Percentiles rank a stretch among this genome's conserved stretches.
Evolutionary conservation across 805 yeast genomes (phyloP).

Genomic region (Candida corydali): DNA sequence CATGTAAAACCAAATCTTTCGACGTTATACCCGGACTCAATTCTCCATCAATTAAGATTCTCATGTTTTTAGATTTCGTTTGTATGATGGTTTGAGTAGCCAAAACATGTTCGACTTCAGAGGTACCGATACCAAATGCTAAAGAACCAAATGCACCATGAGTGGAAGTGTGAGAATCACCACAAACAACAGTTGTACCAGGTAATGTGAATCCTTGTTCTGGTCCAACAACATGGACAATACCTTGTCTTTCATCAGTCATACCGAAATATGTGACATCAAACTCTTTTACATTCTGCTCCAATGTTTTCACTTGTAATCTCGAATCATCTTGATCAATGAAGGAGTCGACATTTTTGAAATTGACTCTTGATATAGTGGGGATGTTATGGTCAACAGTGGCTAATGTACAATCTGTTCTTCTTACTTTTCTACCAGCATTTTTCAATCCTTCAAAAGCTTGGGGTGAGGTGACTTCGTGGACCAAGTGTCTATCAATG

Average conservation of each 20-base stretch:
- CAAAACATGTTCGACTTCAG: constrained; percentile 97
- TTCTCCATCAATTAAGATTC: constrained; percentile 80
- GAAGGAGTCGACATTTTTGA: constrained; percentile 70
- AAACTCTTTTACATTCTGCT: constrained; percentile 86
- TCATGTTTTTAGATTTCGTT: constrained; percentile 94
- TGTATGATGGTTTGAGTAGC: constrained; percentile 97
- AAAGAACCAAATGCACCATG: constrained; percentile 98
- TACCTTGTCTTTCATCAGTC: constrained; percentile 94
- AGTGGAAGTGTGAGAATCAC: constrained; percentile 98
- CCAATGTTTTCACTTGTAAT: constrained; percentile 87
- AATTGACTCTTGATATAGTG: constrained; percentile 77
- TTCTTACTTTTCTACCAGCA: constrained; percentile 86
- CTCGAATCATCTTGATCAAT: constrained; percentile 89
- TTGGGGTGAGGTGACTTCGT: constrained; percentile 98
- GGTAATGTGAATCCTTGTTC: constrained; percentile 98
- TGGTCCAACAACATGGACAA: constrained; percentile 97
- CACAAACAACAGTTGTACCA: constrained; percentile 98
- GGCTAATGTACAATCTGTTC: constrained; percentile 89
- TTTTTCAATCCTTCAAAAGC: constrained; percentile 93
- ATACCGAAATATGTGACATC: constrained; percentile 91
- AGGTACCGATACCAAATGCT: constrained; percentile 98
- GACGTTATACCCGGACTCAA: constrained; percentile 88
- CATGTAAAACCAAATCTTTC: constrained; percentile 90
- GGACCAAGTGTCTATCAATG: constrained; percentile 96
- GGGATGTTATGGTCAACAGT: constrained; percentile 98